phyloP scores from a whole-genome alignment of 1,139 yeast genomes.

The Hyphopichia khmerensis region DNA sequence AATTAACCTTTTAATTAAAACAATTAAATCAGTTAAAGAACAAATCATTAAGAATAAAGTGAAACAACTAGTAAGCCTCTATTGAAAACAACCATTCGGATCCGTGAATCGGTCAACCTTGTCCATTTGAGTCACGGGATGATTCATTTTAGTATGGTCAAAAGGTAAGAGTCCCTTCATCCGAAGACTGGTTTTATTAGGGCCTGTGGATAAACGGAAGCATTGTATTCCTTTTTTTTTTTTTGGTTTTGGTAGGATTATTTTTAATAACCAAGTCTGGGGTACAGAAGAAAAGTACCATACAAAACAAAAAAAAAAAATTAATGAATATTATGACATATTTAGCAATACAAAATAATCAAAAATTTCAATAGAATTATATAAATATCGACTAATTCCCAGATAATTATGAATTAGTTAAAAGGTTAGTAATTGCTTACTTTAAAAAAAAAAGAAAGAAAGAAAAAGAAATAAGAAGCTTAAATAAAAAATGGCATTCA shows the following conservation, averaged over 20 bases:
- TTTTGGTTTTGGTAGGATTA: not conserved
- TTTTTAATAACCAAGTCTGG: not conserved
- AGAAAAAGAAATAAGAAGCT: too few relatives aligned
- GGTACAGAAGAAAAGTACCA: not conserved
- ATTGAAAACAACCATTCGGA: too few relatives aligned
- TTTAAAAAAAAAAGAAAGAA: too few relatives aligned
- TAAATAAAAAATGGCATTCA: constrained; percentile 56
- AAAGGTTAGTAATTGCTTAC: too few relatives aligned
- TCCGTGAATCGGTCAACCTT: not conserved
- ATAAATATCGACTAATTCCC: not conserved
- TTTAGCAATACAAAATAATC: not conserved
- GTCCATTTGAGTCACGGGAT: not conserved
- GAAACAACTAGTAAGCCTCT: too few relatives aligned
- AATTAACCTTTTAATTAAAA: too few relatives aligned
- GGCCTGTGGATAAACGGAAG: constrained; percentile 1
- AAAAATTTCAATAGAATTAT: not conserved
- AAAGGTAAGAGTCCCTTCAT: constrained; percentile 7
- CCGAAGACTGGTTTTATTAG: constrained; percentile 1
- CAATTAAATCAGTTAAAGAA: too few relatives aligned
- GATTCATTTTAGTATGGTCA: not conserved
- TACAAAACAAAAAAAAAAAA: too few relatives aligned
- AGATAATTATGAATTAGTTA: not conserved
- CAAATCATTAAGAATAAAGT: too few relatives aligned
- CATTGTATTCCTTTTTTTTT: not conserved
- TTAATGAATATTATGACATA: not conserved